Evolutionary conservation across 768 basidiomycete species (phyloP).

Genomic region (Termitomyces sp.): DNA sequence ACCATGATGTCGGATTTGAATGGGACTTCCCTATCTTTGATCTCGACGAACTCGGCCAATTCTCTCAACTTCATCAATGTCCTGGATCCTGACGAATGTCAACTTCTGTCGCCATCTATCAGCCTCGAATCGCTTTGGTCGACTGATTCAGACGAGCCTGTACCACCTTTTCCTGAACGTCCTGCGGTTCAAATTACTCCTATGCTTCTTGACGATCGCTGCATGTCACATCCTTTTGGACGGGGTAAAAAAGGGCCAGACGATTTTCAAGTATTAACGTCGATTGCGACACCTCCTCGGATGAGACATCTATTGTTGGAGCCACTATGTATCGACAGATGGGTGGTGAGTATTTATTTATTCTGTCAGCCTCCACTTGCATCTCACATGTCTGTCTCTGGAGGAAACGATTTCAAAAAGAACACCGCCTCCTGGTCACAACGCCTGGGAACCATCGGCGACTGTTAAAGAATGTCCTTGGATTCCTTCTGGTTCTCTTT

Average conservation of each 20-base stretch:
- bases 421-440: constrained; percentile 9
- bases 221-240: constrained; percentile 6
- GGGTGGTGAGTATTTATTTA: constrained; percentile 8
- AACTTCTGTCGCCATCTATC: constrained; percentile 12
- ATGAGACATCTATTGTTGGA: constrained; percentile 8
- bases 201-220: constrained; percentile 11
- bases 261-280: constrained; percentile 4
- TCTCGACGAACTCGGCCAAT: constrained; percentile 6
- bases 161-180: constrained; percentile 14
- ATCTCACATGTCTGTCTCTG: not conserved
- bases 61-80: constrained; percentile 9
- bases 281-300: constrained; percentile 11
- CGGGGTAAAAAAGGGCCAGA: constrained; percentile 5
- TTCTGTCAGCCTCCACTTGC: not conserved
- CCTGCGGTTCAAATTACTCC: constrained; percentile 6
- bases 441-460: constrained; percentile 10
- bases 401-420: constrained; percentile 8
- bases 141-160: constrained; percentile 12
- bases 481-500: constrained; percentile 14
- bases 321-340: constrained; percentile 12
- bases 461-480: constrained; percentile 3
- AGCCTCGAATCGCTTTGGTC: constrained; percentile 15
- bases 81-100: constrained; percentile 8
- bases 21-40: not conserved
- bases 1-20: constrained; percentile 4